Conservation (phyloP, 495 filamentous ascomycete species). For the Rostrohypoxylon terebratum region DNA sequence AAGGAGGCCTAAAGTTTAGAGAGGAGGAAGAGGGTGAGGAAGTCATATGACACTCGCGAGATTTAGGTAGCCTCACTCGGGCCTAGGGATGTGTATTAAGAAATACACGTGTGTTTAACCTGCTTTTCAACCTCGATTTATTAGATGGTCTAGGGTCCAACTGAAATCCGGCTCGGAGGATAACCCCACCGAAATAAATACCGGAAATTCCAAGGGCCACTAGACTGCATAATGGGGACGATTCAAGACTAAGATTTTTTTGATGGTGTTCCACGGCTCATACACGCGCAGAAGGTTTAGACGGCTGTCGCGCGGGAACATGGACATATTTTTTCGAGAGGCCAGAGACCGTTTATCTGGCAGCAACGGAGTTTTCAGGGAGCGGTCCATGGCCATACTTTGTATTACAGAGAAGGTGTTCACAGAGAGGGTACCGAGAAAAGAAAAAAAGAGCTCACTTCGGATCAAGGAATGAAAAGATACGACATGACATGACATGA, state of each 20-base stretch:
- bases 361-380: slow-evolving; percentile 35
- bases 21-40: slow-evolving; percentile 72
- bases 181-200: neutral
- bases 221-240: slow-evolving; percentile 28
- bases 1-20: slow-evolving; percentile 74
- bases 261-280: slow-evolving; percentile 24
- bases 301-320: slow-evolving; percentile 8
- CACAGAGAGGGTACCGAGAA: slow-evolving; percentile 8
- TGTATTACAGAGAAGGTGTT: slow-evolving; percentile 19
- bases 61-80: slow-evolving; percentile 3
- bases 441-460: slow-evolving; percentile 21
- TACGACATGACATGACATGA: slow-evolving; percentile 10
- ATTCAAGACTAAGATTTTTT: slow-evolving; percentile 35
- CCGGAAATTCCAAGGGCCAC: slow-evolving; percentile 9
- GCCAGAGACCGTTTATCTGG: slow-evolving; percentile 9
- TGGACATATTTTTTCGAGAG: slow-evolving; percentile 3
- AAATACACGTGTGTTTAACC: slow-evolving; percentile 9
- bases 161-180: neutral
- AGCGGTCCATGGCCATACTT: slow-evolving; percentile 11
- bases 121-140: slow-evolving; percentile 22
- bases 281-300: slow-evolving; percentile 26
- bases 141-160: neutral
- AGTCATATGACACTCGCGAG: slow-evolving; percentile 50
- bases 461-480: neutral
- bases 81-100: slow-evolving; percentile 3